A percentile compares a stretch with the other conserved stretches of the same genome.
Conservation (phyloP, 1,284 basidiomycete species). For the Ganoderma resinaceum region DNA sequence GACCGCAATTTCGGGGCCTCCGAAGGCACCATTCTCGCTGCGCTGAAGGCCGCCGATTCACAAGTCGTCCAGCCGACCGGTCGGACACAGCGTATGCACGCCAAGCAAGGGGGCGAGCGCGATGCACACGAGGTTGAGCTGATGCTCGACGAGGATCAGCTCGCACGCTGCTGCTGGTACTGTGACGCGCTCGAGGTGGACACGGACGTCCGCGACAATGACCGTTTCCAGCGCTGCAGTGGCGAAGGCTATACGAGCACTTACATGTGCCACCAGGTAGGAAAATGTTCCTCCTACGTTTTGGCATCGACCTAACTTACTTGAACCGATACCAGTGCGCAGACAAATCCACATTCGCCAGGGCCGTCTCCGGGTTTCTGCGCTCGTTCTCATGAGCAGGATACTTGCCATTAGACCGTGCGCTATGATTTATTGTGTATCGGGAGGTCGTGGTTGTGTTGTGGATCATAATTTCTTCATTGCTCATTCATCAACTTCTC, state of each 20-base stretch:
- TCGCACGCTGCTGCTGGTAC: constrained; percentile 11
- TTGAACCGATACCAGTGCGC: not conserved
- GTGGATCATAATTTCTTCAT: too few relatives aligned
- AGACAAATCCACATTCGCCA: not conserved
- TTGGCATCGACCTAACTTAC: not conserved
- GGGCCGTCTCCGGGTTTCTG: not conserved
- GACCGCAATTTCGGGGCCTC: not conserved
- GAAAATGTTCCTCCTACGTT: not conserved
- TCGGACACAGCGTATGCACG: constrained; percentile 4
- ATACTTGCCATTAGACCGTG: too few relatives aligned
- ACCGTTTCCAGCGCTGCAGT: not conserved
- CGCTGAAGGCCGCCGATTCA: not conserved
- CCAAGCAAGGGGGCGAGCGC: constrained; percentile 6
- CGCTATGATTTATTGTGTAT: too few relatives aligned
- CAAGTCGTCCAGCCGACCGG: not conserved
- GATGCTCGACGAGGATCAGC: constrained; percentile 4
- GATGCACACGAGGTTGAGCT: constrained; percentile 9
- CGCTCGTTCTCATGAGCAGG: too few relatives aligned
- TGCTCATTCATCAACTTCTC: too few relatives aligned
- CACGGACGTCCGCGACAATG: not conserved
- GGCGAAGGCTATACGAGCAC: constrained; percentile 5
- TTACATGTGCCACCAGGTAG: constrained; percentile 4
- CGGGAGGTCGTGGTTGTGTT: too few relatives aligned
- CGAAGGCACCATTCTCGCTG: not conserved
- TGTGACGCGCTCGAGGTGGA: not conserved